Evolutionary conservation across 345 rosid species (phyloP), one percentile per base, ranked within the genome.

Genomic region (Combretum micranthum): DNA sequence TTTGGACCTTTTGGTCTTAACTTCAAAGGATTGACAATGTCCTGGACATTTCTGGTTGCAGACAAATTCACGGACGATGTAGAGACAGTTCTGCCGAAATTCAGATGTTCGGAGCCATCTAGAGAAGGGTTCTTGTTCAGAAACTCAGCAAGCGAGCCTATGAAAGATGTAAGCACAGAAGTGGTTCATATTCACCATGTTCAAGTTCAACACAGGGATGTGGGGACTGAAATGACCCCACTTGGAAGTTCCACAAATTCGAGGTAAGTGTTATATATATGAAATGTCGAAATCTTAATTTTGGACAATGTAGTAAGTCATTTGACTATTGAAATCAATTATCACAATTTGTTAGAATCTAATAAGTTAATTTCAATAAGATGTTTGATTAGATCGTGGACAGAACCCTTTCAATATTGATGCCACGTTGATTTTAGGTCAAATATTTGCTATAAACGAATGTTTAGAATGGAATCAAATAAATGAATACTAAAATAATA

Each of bases 161-260:
- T 74, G 86, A 77, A 64, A 66, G 86, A 76, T 52, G 80, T 68
- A n/a, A 70, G 72, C 53, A 71, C 78, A 2, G 86, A 75, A 49
- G 75, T 25, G 32, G 32, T 25, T 25, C 32, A 25, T 25, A 25
- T 25, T 25, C 32, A 25, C 32, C 32, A 69, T 26, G 65, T 66
- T 47, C 76, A 69, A 39, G 65, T 66, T 47, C 76, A 78, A 52
- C 97, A 79, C 75, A 79, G 83, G 73, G 96, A 92, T 63, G 63
- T 72, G 1, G 97, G 97, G 56, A 92, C 96, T 53, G 97, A 89
- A 72, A 89, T 89, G 99, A 89, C 97, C 43, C 97, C 99, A 12
- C 59, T 79, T 1, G 91, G 90, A 45, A 91, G 98, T 64, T 80
- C 88, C 37, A 75, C 86, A 2, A 70, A 83, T 57, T 88, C 98